phyloP scores from a whole-genome alignment of 1,284 basidiomycete genomes.

The Leccinum pachyderme region DNA sequence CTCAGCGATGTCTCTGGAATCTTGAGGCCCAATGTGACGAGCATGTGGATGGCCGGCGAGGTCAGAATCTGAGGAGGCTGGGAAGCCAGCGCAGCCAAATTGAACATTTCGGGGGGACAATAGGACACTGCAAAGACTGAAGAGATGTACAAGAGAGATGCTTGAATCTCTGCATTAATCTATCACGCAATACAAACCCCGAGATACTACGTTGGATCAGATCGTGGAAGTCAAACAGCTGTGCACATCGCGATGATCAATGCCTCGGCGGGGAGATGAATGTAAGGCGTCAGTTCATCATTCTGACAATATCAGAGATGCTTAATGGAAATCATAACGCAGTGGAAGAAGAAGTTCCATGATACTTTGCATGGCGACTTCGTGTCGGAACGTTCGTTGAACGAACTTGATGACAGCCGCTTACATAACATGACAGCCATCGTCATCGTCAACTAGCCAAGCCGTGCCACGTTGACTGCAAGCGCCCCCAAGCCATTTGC shows the following conservation, averaged over 20 bases:
- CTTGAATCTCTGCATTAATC: not conserved
- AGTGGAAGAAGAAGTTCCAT: not conserved
- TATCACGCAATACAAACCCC: not conserved
- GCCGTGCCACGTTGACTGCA: no score
- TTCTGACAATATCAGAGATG: not conserved
- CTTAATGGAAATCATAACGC: not conserved
- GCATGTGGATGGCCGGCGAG: not conserved
- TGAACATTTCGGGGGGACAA: not conserved
- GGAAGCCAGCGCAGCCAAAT: not conserved
- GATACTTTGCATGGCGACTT: not conserved
- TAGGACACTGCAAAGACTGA: not conserved
- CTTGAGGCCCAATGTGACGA: not conserved
- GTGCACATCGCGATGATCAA: not conserved
- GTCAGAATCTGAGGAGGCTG: not conserved
- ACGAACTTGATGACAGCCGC: no score
- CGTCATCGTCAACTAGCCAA: no score
- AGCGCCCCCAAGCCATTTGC: not conserved
- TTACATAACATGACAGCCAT: no score
- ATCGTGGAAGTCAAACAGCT: slow-evolving; percentile 9
- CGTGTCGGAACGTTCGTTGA: no score
- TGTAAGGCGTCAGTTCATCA: not conserved
- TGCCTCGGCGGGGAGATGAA: not conserved
- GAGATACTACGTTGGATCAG: not conserved
- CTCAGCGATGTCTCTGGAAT: not conserved
- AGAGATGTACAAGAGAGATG: not conserved